Conservation (phyloP, 805 yeast genomes). For the Teunomyces cretensis region DNA sequence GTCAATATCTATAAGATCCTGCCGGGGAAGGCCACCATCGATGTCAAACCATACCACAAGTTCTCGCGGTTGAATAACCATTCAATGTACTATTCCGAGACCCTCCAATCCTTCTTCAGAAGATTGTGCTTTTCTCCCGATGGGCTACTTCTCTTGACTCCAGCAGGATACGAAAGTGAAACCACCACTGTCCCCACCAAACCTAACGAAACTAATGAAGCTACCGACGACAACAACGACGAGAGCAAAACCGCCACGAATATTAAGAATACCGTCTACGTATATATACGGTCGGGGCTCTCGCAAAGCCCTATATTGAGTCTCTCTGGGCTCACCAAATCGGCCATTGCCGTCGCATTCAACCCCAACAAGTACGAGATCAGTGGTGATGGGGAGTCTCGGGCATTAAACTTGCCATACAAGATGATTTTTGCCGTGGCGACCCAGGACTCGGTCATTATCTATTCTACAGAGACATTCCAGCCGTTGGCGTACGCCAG, state of each 20-base stretch:
- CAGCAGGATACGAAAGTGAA: conserved; percentile 11
- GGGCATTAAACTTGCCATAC: conserved; percentile 59
- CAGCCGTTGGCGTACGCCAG: conserved; percentile 72
- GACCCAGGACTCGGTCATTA: conserved; percentile 77
- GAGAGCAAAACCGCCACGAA: conserved; percentile 32
- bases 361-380: conserved; percentile 60
- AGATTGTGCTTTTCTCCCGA: conserved; percentile 86
- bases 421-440: conserved; percentile 90
- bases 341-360: conserved; percentile 81
- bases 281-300: conserved; percentile 72
- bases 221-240: conserved; percentile 6
- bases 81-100: conserved; percentile 73
- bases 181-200: neutral
- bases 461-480: conserved; percentile 75
- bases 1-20: conserved; percentile 57
- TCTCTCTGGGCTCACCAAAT: conserved; percentile 75
- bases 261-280: conserved; percentile 67
- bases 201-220: conserved; percentile 1
- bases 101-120: conserved; percentile 87
- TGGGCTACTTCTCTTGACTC: conserved; percentile 76
- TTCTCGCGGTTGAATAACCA: conserved; percentile 13
- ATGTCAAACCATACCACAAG: conserved; percentile 9
- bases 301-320: conserved; percentile 72
- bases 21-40: neutral
- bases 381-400: neutral